Conservation (phyloP, 148 eudicot species). For the Cornus kousa region DNA sequence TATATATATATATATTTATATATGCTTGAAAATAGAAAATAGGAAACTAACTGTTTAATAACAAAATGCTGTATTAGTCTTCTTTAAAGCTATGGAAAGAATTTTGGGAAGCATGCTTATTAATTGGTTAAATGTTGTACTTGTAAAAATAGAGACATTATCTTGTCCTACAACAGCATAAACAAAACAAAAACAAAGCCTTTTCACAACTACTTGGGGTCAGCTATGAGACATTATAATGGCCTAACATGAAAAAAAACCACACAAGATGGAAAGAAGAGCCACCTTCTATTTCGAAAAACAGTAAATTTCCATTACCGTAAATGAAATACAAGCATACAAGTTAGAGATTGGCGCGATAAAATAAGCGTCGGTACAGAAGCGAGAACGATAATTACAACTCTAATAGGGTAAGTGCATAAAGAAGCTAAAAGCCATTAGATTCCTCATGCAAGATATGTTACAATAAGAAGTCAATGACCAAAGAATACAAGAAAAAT, state of each 20-base stretch:
- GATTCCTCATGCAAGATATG: not conserved
- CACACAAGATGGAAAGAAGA: not conserved
- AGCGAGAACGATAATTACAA: not conserved
- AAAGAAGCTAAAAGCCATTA: not conserved
- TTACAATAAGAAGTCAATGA: too few relatives aligned
- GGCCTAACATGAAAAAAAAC: not conserved
- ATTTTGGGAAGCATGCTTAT: not conserved
- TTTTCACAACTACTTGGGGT: too few relatives aligned
- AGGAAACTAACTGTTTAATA: not conserved
- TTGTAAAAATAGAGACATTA: not conserved
- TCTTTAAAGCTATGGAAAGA: not conserved
- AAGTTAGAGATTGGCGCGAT: too few relatives aligned
- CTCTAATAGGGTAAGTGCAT: not conserved
- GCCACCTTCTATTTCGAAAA: not conserved
- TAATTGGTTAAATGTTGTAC: too few relatives aligned
- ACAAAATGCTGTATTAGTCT: not conserved
- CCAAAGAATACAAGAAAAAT: too few relatives aligned
- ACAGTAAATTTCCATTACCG: not conserved
- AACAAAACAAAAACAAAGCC: too few relatives aligned
- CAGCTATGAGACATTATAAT: too few relatives aligned
- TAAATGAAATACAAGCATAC: not conserved
- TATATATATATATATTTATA: too few relatives aligned
- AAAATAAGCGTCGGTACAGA: not conserved
- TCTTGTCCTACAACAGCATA: not conserved
- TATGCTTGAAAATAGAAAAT: not conserved